Evolutionary conservation across 108 stramenopile genomes (phyloP), one percentile per base, ranked within the genome.

Genomic region (Cyclotella baltica): DNA sequence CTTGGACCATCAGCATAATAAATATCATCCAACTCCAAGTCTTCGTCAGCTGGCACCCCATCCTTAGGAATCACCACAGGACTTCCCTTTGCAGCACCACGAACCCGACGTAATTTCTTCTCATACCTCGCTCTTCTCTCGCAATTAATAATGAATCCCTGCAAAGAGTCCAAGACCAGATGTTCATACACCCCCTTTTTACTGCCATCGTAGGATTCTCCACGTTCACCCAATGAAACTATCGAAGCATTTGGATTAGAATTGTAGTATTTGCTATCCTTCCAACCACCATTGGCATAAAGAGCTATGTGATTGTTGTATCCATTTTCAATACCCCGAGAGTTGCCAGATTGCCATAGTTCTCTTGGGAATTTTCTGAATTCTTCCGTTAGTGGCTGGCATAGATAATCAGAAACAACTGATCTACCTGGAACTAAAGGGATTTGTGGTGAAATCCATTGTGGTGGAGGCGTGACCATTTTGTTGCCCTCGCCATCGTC

Each of bases 1-100:
- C 46, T 50, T 8, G 27, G 38, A 35, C 25, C 28, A 48, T 64
- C 48, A 37, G 59, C 58, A 35, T 57, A 30, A 62, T 79, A 79
- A 10, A 79, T 79, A 67, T 79, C 78, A 67, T 79, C 78, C 46
- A 79, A 51, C 66, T 79, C 78, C 36, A 79, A 57, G 67, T 72
- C 71, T 35, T 79, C 78, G 59, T 79, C 64, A 8, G 71, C 71
- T 10, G 57, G 65, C 30, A 79, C 78, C 19, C 78, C 78, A 50
- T 68, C 72, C 25, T 25, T 22, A 9, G 78, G 78, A 20, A 79
- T 73, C 13, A 67, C 64, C 25, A 75, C 75, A 6, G 64, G 75
- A 40, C 29, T 29, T 2, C 53, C 53, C 13, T 51, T 59, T 25
- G 8, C 31, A n/a, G 13, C 19, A 35, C 65, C 75, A 16, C 65